Evolutionary conservation across 148 eudicot species (phyloP).

Genomic region (Vaccinium vitisidaea): DNA sequence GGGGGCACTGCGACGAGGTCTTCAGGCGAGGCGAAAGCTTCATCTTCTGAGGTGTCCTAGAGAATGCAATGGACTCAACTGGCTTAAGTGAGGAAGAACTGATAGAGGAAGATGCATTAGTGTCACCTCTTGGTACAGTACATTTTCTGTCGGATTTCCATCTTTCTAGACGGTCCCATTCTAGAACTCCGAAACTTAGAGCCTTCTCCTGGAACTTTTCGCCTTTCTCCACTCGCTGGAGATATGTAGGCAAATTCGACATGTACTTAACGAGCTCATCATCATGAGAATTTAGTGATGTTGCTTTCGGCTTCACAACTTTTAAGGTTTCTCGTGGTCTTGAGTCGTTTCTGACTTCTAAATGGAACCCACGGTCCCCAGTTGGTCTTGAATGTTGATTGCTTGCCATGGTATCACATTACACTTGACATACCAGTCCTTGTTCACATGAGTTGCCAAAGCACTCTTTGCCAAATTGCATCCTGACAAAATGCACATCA

Average conservation of each 20-base stretch:
- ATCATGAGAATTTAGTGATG: slow-evolving; percentile 39
- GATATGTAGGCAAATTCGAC: slow-evolving; percentile 82
- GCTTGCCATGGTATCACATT: slow-evolving; percentile 35
- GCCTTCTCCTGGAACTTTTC: slow-evolving; percentile 53
- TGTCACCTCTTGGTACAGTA: slow-evolving; percentile 10
- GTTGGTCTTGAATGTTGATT: slow-evolving; percentile 16
- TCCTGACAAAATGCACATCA: not conserved
- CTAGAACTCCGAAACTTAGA: slow-evolving; percentile 78
- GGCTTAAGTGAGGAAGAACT: slow-evolving; percentile 22
- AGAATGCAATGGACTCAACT: slow-evolving; percentile 11
- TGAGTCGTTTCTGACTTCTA: slow-evolving; percentile 36
- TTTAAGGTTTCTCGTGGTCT: slow-evolving; percentile 36
- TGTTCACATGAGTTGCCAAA: not conserved
- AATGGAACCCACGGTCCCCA: slow-evolving; percentile 26
- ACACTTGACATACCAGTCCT: not conserved
- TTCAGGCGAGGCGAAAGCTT: not conserved
- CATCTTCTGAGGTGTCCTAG: slow-evolving; percentile 29
- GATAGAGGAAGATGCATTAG: slow-evolving; percentile 13
- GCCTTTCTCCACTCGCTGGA: slow-evolving; percentile 49
- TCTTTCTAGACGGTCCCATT: slow-evolving; percentile 69
- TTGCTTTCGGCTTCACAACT: slow-evolving; percentile 37
- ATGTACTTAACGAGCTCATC: slow-evolving; percentile 78
- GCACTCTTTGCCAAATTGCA: not conserved
- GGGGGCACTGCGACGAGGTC: slow-evolving; percentile 12
- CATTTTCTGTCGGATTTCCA: slow-evolving; percentile 55